A percentile compares a stretch with the other conserved stretches of the same genome.
These are phyloP conservation scores for Cinnamomum chago DNA, from an alignment of 164 flowering plant species.

Conservation along the genomic window DNA sequence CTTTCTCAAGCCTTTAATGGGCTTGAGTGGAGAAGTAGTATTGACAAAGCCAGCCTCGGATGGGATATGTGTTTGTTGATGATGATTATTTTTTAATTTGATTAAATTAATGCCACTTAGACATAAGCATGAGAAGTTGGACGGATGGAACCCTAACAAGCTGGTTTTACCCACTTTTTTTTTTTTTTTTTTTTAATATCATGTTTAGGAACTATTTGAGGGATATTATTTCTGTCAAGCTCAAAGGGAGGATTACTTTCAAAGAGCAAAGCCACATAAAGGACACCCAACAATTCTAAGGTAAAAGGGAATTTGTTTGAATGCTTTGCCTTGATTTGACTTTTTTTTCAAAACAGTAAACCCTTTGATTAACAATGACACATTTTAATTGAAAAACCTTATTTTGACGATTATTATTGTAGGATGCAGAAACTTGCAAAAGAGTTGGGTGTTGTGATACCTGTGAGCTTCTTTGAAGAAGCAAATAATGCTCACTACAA, in stretches of 20 bases:
- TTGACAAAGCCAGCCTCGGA: too few relatives aligned
- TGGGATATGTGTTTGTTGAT: too few relatives aligned
- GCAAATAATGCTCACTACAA: slow-evolving; percentile 98
- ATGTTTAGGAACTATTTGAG: slow-evolving; percentile 81
- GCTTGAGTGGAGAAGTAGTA: too few relatives aligned
- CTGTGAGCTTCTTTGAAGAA: slow-evolving; percentile 97
- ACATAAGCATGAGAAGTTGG: neutral
- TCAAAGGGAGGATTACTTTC: slow-evolving; percentile 85
- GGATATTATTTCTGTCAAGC: slow-evolving; percentile 99
- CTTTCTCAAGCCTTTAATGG: too few relatives aligned
- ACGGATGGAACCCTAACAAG: neutral
- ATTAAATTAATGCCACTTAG: neutral
- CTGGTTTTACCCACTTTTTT: neutral
- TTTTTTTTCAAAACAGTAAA: neutral
- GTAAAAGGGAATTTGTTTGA: slow-evolving; percentile 24
- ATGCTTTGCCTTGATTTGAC: neutral
- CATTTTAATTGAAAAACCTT: neutral
- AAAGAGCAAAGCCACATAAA: slow-evolving; percentile 79
- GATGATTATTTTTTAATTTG: too few relatives aligned
- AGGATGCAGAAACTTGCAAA: slow-evolving; percentile 96
- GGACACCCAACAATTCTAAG: slow-evolving; percentile 77
- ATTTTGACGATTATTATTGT: slow-evolving; percentile 7
- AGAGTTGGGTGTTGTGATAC: slow-evolving; percentile 90
- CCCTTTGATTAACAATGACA: neutral
- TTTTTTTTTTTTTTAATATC: neutral